Evolutionary conservation across 1,284 basidiomycete genomes (phyloP), one percentile per base, ranked within the genome.

Genomic region (Cutaneotrichosporon arboriforme): DNA sequence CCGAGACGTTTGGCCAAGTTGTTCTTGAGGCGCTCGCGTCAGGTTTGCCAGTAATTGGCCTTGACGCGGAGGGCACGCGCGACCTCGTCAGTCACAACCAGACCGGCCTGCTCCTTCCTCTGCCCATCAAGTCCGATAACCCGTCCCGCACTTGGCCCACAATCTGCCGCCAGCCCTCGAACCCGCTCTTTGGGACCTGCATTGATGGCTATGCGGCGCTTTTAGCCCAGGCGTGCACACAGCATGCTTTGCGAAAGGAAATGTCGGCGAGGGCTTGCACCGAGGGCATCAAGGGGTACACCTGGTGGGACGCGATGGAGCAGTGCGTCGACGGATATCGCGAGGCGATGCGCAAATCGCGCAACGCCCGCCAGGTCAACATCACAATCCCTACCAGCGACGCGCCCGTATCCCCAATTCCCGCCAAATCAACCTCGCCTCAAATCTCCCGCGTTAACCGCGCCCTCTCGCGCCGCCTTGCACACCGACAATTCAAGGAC

Each of bases 1-100:
- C 78, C n/a, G 78, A 80, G 70, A 81, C 80, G 2, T 81, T 81
- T 52, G 76, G 81, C 4, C 80, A 82, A 60, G 81, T 82, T 43
- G 80, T 81, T 3, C 67, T 80, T 14, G 81, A 82, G 59, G 80
- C 80, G 9, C 70, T 81, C 2, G 80, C 80, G 0, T 78, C 76
- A 2, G 81, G 81, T 0, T 62, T 82, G 64, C 81, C 81, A 0
- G 81, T 82, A 13, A 73, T 81, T 9, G 81, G 81, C 1, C 68
- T 82, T 21, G 76, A 80, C 46, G 81, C 81, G 8, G 81, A 82
- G 58, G 81, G 81, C 4, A 81, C 80, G 1, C 77, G 78, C 3
- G 81, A 82, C 58, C 75, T 82, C 10, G 81, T 82, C 20, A 55
- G 66, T n/a, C 75, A 78, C 56, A 67, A 64, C 4, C 52, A 57